Evolutionary conservation across 2,329 filamentous ascomycete genomes (phyloP).

Genomic region (Aspergillus transmontanensis): DNA sequence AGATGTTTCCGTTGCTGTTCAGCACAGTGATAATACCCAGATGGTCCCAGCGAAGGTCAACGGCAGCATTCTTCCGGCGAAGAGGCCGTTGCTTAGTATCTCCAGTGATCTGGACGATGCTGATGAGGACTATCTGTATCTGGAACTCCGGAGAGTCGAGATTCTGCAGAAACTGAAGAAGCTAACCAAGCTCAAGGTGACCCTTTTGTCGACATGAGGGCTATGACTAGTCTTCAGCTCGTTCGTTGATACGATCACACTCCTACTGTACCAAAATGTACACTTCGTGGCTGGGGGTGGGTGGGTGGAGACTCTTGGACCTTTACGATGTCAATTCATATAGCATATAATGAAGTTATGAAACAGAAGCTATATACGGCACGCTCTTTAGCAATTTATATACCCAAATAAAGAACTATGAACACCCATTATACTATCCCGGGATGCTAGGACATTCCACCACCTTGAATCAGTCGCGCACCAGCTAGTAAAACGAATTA

Average conservation of each 20-base stretch:
- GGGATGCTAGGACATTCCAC: not conserved
- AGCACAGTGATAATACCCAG: constrained; percentile 13
- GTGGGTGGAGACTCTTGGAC: not conserved
- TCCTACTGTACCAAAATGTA: not conserved
- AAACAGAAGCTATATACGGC: not conserved
- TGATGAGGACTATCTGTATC: constrained; percentile 39
- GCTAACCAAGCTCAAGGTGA: constrained; percentile 27
- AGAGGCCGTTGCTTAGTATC: constrained; percentile 22
- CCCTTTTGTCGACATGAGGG: constrained; percentile 10
- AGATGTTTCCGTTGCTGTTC: constrained; percentile 13
- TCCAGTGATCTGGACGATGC: constrained; percentile 34
- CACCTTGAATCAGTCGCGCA: not conserved
- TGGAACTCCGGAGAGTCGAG: constrained; percentile 39
- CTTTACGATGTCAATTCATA: not conserved
- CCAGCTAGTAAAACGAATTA: not conserved
- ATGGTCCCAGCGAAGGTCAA: constrained; percentile 14
- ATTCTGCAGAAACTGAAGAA: constrained; percentile 38
- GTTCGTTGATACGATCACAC: not conserved
- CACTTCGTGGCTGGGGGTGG: not conserved
- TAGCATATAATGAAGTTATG: not conserved
- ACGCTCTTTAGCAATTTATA: not conserved
- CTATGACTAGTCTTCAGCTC: not conserved
- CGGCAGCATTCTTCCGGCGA: constrained; percentile 20
- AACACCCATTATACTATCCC: not conserved
- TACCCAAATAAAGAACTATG: not conserved